These are phyloP conservation scores for Phaseolus coccineus DNA, from an alignment of 331 rosid genomes.

Conservation along the genomic window DNA sequence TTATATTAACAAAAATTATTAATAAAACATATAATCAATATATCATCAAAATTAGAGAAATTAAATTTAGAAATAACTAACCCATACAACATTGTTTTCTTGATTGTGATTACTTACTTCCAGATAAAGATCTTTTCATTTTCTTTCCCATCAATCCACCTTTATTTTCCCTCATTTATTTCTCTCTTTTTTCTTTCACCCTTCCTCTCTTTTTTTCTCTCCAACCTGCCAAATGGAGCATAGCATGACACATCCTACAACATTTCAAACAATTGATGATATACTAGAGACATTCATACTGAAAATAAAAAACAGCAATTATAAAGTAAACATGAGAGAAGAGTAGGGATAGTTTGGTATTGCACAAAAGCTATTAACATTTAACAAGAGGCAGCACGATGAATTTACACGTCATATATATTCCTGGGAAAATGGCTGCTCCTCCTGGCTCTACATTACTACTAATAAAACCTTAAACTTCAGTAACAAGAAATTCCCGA, in stretches of 20 bases:
- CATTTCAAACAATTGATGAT: background rate
- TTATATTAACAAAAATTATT: too few relatives aligned
- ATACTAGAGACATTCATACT: background rate
- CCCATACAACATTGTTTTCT: too few relatives aligned
- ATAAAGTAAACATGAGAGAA: background rate
- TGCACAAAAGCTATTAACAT: conserved; percentile 46
- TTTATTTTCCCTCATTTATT: too few relatives aligned
- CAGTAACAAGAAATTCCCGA: conserved; percentile 49
- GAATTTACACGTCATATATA: conserved; percentile 43
- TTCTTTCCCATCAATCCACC: too few relatives aligned
- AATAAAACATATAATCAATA: too few relatives aligned
- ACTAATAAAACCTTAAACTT: conserved; percentile 48
- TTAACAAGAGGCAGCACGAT: conserved; percentile 43
- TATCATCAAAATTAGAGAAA: too few relatives aligned
- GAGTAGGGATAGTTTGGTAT: conserved; percentile 28
- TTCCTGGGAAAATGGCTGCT: conserved; percentile 54
- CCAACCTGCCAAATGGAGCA: too few relatives aligned
- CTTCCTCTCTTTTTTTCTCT: too few relatives aligned
- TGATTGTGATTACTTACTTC: too few relatives aligned
- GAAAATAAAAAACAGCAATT: background rate
- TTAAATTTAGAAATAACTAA: too few relatives aligned
- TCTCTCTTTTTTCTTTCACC: too few relatives aligned
- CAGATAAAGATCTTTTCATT: too few relatives aligned
- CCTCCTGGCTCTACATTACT: conserved; percentile 53
- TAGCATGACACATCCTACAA: background rate